These are phyloP conservation scores for Aureobasidium namibiae DNA, from an alignment of 2,329 filamentous ascomycete species.

Conservation along the genomic window DNA sequence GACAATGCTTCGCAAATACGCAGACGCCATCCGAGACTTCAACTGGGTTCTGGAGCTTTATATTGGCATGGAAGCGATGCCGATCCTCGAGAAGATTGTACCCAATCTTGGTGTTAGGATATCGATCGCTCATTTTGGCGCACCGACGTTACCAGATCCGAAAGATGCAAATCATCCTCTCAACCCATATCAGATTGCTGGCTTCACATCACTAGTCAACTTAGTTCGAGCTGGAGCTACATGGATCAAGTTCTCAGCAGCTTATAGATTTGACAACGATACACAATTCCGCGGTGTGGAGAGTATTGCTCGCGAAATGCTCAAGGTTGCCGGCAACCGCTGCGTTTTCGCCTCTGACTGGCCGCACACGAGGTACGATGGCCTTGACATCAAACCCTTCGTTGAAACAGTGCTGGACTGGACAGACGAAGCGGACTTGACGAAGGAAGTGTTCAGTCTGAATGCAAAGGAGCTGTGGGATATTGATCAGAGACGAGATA, in stretches of 20 bases:
- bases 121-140: conserved; percentile 53
- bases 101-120: conserved; percentile 42
- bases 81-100: conserved; percentile 42
- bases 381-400: conserved; percentile 47
- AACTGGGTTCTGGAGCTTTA: conserved; percentile 54
- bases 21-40: conserved; percentile 40
- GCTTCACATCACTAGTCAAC: conserved; percentile 42
- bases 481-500: neutral
- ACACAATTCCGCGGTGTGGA: conserved; percentile 35
- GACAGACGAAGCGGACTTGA: conserved; percentile 38
- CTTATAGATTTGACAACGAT: conserved; percentile 47
- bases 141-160: conserved; percentile 25
- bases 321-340: conserved; percentile 37
- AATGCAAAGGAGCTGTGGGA: conserved; percentile 49
- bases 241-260: conserved; percentile 52
- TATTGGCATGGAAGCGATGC: conserved; percentile 44
- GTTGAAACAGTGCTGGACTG: conserved; percentile 46
- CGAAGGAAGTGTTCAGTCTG: conserved; percentile 44
- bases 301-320: conserved; percentile 41
- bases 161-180: conserved; percentile 2
- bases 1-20: conserved; percentile 39
- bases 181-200: conserved; percentile 36
- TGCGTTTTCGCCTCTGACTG: conserved; percentile 56
- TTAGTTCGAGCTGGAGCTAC: conserved; percentile 41
- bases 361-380: conserved; percentile 56